phyloP scores from a whole-genome alignment of 2,329 filamentous ascomycete genomes.

The Neurospora sp. region DNA sequence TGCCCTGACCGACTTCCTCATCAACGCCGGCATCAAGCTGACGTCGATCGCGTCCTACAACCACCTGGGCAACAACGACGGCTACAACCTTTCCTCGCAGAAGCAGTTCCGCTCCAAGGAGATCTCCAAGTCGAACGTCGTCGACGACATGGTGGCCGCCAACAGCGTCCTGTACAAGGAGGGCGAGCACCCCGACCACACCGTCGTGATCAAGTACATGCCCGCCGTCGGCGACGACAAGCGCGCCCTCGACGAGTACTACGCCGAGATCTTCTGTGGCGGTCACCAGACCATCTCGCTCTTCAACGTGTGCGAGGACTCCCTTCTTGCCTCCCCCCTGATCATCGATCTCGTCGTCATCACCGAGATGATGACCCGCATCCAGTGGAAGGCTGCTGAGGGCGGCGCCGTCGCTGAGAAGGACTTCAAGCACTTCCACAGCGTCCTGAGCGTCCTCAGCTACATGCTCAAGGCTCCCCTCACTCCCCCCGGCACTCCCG shows the following conservation, averaged over 20 bases:
- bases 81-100: conserved; percentile 95
- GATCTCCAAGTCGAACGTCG: conserved; percentile 98
- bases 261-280: conserved; percentile 97
- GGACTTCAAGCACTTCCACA: conserved; percentile 91
- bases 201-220: conserved; percentile 99
- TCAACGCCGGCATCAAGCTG: conserved; percentile 97
- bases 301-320: conserved; percentile 99
- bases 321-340: conserved; percentile 84
- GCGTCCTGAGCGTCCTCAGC: conserved; percentile 90
- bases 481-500: conserved; percentile 87
- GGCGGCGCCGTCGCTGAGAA: conserved; percentile 40
- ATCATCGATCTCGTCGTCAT: conserved; percentile 95
- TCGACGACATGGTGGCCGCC: conserved; percentile 98
- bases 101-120: conserved; percentile 99
- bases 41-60: conserved; percentile 99
- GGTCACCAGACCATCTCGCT: conserved; percentile 96
- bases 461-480: conserved; percentile 98
- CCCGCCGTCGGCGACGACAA: conserved; percentile 98
- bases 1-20: conserved; percentile 93
- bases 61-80: conserved; percentile 98
- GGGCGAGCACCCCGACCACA: conserved; percentile 94
- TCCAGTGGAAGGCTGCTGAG: conserved; percentile 70
- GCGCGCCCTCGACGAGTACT: conserved; percentile 97
- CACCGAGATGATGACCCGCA: conserved; percentile 96
- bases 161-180: conserved; percentile 84